Evolutionary conservation across 108 stramenopile genomes (phyloP).

Genomic region (Pseudonitzschia delicatissima): DNA sequence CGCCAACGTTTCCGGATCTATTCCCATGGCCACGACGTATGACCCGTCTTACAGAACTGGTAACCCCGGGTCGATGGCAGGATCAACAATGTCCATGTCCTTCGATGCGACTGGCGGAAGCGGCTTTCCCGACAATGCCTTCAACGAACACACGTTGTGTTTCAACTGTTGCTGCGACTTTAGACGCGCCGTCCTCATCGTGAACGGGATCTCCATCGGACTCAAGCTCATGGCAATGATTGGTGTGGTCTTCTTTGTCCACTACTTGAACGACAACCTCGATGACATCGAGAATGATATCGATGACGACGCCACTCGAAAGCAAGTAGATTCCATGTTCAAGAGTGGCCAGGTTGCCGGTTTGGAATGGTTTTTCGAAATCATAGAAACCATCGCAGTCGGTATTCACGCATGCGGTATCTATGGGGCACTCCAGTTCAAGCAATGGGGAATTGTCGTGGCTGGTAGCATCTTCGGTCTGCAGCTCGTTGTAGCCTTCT

Average conservation of each 20-base stretch:
- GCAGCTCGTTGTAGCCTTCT: not conserved
- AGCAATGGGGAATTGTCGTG: constrained; percentile 16
- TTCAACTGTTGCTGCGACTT: constrained; percentile 41
- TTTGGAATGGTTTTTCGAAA: not conserved
- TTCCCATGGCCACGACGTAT: not conserved
- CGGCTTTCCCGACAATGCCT: not conserved
- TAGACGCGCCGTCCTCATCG: constrained; percentile 36
- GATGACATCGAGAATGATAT: not conserved
- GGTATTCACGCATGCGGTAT: constrained; percentile 7
- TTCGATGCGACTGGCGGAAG: not conserved
- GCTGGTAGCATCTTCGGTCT: not conserved
- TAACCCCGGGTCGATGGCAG: no score
- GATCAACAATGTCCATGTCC: not conserved
- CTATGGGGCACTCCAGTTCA: constrained; percentile 32
- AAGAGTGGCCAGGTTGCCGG: not conserved
- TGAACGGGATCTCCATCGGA: constrained; percentile 29
- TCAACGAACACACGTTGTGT: constrained; percentile 3
- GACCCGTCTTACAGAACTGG: not conserved
- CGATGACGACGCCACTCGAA: not conserved
- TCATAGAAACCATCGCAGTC: not conserved
- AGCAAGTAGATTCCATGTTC: not conserved
- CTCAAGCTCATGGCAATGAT: not conserved
- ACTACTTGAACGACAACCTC: not conserved
- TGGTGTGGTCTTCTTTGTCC: not conserved
- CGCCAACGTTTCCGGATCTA: no score